Conservation (phyloP, 2,329 filamentous ascomycete genomes). For the Cytospora schulzeri region DNA sequence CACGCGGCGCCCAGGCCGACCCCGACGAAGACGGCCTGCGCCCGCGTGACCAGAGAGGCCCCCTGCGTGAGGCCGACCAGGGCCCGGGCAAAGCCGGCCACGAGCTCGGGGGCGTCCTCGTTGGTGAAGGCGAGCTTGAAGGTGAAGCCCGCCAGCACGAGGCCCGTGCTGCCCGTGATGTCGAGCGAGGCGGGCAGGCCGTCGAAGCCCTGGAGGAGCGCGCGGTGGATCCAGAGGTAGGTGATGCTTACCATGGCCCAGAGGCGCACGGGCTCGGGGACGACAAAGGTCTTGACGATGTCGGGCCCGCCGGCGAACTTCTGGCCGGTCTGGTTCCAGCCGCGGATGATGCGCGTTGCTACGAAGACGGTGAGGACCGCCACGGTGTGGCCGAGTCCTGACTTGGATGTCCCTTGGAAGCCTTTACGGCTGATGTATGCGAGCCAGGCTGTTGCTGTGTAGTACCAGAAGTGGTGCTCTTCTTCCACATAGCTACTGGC, state of each 20-base stretch:
- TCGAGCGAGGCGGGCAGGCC: constrained; percentile 45
- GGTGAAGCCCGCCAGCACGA: constrained; percentile 61
- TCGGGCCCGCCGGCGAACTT: constrained; percentile 92
- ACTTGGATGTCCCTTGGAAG: constrained; percentile 35
- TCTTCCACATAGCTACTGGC: constrained; percentile 97
- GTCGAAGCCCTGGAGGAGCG: constrained; percentile 46
- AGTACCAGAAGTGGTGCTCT: constrained; percentile 99
- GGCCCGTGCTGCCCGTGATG: constrained; percentile 44
- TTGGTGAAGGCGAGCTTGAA: constrained; percentile 92
- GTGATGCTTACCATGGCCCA: constrained; percentile 73
- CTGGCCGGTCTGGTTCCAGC: constrained; percentile 97
- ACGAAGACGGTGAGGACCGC: constrained; percentile 53
- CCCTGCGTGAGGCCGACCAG: constrained; percentile 46
- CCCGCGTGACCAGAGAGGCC: constrained; percentile 50
- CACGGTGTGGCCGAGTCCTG: constrained; percentile 34
- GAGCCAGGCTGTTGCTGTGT: constrained; percentile 74
- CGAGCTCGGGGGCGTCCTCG: constrained; percentile 84
- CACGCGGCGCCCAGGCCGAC: constrained; percentile 43
- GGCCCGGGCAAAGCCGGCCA: constrained; percentile 50
- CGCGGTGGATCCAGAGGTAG: constrained; percentile 63
- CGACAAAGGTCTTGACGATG: constrained; percentile 73
- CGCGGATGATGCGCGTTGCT: constrained; percentile 66
- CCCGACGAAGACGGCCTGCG: constrained; percentile 53
- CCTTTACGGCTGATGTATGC: constrained; percentile 53
- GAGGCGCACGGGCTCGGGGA: constrained; percentile 64